A percentile compares a stretch with the other conserved stretches of the same genome.
Conservation (phyloP, 177 flowering plant species). For the Telopea speciosissima region DNA sequence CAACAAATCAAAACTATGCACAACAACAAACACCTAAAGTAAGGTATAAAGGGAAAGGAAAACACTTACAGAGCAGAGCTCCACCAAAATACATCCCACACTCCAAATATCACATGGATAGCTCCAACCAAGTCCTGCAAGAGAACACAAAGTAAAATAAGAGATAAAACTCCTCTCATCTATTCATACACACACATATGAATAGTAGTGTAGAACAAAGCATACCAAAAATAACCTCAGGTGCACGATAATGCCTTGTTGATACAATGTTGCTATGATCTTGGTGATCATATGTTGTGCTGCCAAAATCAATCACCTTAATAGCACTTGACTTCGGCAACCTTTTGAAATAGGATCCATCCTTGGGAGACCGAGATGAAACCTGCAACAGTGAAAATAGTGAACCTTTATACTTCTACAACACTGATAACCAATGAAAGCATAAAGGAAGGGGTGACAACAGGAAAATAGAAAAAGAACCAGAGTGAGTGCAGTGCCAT, state of each 20-base stretch:
- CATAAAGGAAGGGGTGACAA: neutral
- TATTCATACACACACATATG: neutral
- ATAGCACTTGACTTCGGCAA: neutral
- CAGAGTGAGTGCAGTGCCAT: too few relatives aligned
- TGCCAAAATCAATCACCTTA: constrained; percentile 8
- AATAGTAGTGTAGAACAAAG: neutral
- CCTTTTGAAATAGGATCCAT: neutral
- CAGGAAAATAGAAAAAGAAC: neutral
- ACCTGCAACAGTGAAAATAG: neutral
- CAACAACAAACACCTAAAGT: neutral
- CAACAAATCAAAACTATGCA: neutral
- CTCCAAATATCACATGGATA: constrained; percentile 66
- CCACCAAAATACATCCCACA: constrained; percentile 58
- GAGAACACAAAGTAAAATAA: neutral
- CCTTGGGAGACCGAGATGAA: neutral
- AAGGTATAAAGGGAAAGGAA: too few relatives aligned
- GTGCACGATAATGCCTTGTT: constrained; percentile 8
- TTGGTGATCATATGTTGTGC: constrained; percentile 5
- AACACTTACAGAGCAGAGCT: constrained; percentile 45
- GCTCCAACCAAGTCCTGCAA: constrained; percentile 55
- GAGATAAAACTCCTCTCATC: neutral
- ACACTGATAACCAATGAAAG: too few relatives aligned
- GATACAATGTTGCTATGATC: constrained; percentile 1
- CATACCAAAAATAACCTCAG: constrained; percentile 3
- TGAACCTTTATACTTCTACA: neutral